Evolutionary conservation across 352 stramenopile genomes (phyloP), one percentile per base, ranked within the genome.

Genomic region (Phytophthora hibernalis): DNA sequence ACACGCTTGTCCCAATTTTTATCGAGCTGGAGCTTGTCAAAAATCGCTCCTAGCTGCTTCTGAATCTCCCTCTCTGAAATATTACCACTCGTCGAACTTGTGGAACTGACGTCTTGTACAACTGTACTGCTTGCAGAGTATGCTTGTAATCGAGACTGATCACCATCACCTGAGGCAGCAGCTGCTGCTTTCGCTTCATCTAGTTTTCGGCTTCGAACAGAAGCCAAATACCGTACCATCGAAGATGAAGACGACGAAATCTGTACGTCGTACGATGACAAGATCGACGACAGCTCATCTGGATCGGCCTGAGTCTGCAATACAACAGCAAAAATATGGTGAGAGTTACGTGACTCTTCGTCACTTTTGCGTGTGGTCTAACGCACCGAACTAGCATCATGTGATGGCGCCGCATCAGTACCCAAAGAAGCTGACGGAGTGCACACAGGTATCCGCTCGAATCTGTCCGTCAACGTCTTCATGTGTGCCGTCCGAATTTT

Each of bases 1-100:
- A 96, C 88, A 40, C 88, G 84, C 38, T 87, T 86, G 12, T 85
- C 82, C 88, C 88, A 96, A 47, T 93, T 83, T 43, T 93, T 91
- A 40, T 83, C 70, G 9, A 85, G 56, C 3, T 84, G 54, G 2
- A 95, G 73, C 24, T 85, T 83, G 47, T 92, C 83, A 20, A 58
- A 76, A 18, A 92, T 72, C 3, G 77, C 75, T 3, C 62, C 55
- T 5, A 95, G 28, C 35, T 92, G 82, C 45, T 80, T 76, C 20
- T 91, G 79, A 2, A 96, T 66, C 43, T 92, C 83, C 28, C 68
- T 82, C 8, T 91, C 85, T 6, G 79, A 82, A 0, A 91, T 57
- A 2, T 70, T 53, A 24, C 38, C 43, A 44, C 21, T 37, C 37
- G 24, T 45, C 6, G 47, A 40, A 20, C 12, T 38, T 28, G 55